phyloP scores from a whole-genome alignment of 805 yeast genomes.

The Yarrowia sp. region DNA sequence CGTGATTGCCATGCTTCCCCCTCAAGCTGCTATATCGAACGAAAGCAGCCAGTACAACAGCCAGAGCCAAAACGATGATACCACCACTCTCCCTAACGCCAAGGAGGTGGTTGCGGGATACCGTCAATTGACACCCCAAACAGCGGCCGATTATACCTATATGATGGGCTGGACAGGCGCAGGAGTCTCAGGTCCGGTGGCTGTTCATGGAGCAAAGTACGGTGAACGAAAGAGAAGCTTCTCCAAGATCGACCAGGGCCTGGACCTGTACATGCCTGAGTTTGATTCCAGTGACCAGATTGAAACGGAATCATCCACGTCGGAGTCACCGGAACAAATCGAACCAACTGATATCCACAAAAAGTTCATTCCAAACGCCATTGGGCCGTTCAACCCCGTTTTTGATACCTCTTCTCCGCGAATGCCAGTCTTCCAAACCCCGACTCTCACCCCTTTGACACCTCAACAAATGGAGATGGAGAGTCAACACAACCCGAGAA shows the following conservation, averaged over 20 bases:
- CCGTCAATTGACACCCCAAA: constrained; percentile 27
- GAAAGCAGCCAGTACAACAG: constrained; percentile 25
- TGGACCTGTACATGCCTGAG: not conserved
- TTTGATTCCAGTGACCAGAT: not conserved
- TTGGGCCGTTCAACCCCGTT: constrained; percentile 5
- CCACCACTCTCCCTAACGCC: constrained; percentile 12
- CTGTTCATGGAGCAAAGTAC: not conserved
- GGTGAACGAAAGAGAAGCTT: constrained; percentile 2
- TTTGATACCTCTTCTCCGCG: constrained; percentile 32
- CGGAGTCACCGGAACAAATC: not conserved
- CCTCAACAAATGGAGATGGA: constrained; percentile 22
- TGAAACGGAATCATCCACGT: not conserved
- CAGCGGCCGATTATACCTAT: constrained; percentile 25
- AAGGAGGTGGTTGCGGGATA: constrained; percentile 13
- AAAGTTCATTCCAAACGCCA: constrained; percentile 5
- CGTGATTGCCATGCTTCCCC: not conserved
- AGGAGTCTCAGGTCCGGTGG: constrained; percentile 3
- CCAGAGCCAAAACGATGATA: constrained; percentile 27
- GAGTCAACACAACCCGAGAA: constrained; percentile 10
- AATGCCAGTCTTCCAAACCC: constrained; percentile 17
- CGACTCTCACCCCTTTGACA: not conserved
- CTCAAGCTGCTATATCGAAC: not conserved
- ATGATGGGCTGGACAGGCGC: constrained; percentile 32
- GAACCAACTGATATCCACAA: not conserved
- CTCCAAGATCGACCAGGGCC: constrained; percentile 3